phyloP scores from a whole-genome alignment of 768 basidiomycete species.

The Calocybe indica region DNA sequence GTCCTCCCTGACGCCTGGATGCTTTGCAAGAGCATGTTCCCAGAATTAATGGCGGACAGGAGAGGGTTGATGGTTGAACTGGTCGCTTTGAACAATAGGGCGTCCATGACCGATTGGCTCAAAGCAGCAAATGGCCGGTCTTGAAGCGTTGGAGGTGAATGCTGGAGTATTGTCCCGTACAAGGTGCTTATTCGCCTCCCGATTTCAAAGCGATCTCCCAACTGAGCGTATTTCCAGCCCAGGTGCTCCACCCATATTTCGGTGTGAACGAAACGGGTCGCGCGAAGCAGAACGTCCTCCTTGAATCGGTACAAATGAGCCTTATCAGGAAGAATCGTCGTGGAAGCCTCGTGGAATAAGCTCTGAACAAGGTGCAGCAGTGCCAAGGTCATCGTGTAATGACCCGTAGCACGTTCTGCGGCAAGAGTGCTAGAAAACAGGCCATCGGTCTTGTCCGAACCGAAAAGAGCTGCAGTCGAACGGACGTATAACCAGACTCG shows the following conservation, averaged over 20 bases:
- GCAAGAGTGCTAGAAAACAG: constrained; percentile 64
- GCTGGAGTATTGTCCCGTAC: constrained; percentile 61
- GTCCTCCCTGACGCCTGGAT: constrained; percentile 60
- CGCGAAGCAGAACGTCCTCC: constrained; percentile 78
- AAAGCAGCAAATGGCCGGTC: constrained; percentile 56
- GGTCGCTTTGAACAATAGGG: constrained; percentile 68
- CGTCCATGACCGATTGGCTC: constrained; percentile 61
- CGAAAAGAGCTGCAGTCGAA: constrained; percentile 72
- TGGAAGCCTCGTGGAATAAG: constrained; percentile 67
- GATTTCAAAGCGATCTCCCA: constrained; percentile 83
- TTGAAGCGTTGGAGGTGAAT: constrained; percentile 47
- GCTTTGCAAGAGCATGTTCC: constrained; percentile 49
- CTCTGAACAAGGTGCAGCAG: constrained; percentile 72
- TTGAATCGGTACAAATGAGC: constrained; percentile 65
- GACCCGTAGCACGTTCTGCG: constrained; percentile 62
- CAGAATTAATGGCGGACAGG: constrained; percentile 61
- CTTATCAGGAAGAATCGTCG: constrained; percentile 51
- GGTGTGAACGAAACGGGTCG: constrained; percentile 70
- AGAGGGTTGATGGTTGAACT: constrained; percentile 79
- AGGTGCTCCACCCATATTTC: constrained; percentile 87
- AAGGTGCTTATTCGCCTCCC: constrained; percentile 60
- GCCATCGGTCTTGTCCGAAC: constrained; percentile 48
- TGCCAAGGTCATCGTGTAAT: constrained; percentile 79
- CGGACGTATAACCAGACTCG: constrained; percentile 87
- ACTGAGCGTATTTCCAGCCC: constrained; percentile 80